Evolutionary conservation across 2,329 filamentous ascomycete species (phyloP), one percentile per base, ranked within the genome.

Genomic region (Aspergillus novoparasiticus): DNA sequence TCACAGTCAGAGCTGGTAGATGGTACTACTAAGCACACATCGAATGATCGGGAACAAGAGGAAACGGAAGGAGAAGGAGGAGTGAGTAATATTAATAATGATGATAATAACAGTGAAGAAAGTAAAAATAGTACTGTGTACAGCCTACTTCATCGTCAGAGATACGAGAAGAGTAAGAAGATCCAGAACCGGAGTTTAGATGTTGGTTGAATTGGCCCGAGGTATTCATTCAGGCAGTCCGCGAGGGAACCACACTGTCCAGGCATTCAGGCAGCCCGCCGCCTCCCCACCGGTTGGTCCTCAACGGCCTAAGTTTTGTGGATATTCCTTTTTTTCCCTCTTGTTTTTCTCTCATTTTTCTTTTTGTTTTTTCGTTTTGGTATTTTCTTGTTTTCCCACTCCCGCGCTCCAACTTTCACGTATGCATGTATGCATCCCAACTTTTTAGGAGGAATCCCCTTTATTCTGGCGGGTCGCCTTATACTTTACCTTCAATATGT

Each of bases 1-100:
- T 81, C 45, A 60, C 28, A 36, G 48, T 51, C 55, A 23, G 51
- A 59, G 34, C 23, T 9, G 21, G 46, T 12, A n/a, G 23, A 5
- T 16, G n/a, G 12, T 39, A 28, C 28, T 23, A 36, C 32, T 55
- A 36, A 26, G 21, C 51, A 55, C 51, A 26, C 32, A 55, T 55
- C 32, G 34, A 55, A 30, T 55, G 32, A 55, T 55, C 14, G 51
- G 16, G n/a, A 28, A 46, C 4, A 10, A 26, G 26, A 53, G 9
- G 30, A 59, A 16, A 16, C 10, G 19, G 21, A 32, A 6, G 34
- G 28, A 34, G 46, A 3, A 43, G 43, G n/a, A 23, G 43, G 43
- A 23, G 10, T 46, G n/a, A 46, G 11, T 46, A 46, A 46, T 23
- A 46, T 11, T 46, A 46, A 23, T 46, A 46, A 46, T 46, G n/a